A percentile compares a stretch with the other conserved stretches of the same genome.
These are phyloP conservation scores for Microcyclospora tardicrescens DNA, from an alignment of 2,329 filamentous ascomycete species.

Conservation along the genomic window DNA sequence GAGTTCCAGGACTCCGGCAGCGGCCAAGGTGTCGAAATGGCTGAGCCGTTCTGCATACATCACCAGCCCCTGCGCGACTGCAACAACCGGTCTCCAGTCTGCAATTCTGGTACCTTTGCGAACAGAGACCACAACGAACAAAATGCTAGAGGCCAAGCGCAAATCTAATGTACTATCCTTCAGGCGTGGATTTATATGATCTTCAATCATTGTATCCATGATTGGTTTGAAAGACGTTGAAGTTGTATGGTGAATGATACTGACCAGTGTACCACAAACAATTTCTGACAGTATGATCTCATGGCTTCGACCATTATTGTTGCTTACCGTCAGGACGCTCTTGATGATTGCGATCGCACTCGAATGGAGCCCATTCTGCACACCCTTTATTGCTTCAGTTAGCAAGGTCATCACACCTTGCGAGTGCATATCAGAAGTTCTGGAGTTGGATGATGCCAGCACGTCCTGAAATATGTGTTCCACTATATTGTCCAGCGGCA, in stretches of 20 bases:
- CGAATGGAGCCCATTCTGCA: conserved; percentile 46
- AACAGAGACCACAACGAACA: conserved; percentile 64
- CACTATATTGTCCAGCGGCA: conserved; percentile 57
- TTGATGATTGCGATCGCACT: conserved; percentile 41
- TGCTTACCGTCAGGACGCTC: conserved; percentile 31
- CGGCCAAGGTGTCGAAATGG: conserved; percentile 26
- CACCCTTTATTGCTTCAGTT: conserved; percentile 60
- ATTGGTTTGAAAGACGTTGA: conserved; percentile 60
- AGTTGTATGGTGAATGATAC: conserved; percentile 69
- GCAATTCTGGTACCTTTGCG: conserved; percentile 63
- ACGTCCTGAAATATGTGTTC: conserved; percentile 61
- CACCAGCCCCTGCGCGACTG: conserved; percentile 24
- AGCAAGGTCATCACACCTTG: conserved; percentile 88
- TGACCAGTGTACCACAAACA: conserved; percentile 63
- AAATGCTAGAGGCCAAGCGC: conserved; percentile 34
- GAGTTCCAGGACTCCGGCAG: conserved; percentile 30
- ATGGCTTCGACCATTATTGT: conserved; percentile 9
- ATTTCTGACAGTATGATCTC: conserved; percentile 36
- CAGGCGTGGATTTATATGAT: conserved; percentile 22
- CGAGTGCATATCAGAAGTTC: conserved; percentile 48
- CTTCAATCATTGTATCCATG: conserved; percentile 47
- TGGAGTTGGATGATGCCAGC: conserved; percentile 32
- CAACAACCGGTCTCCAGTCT: conserved; percentile 57
- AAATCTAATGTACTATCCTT: too few species aligned
- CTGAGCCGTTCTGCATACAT: conserved; percentile 7